Percentiles rank a stretch among this genome's conserved stretches.
phyloP scores from a whole-genome alignment of 2,329 filamentous ascomycete genomes.

The Stagonosporopsis rhizophila region DNA sequence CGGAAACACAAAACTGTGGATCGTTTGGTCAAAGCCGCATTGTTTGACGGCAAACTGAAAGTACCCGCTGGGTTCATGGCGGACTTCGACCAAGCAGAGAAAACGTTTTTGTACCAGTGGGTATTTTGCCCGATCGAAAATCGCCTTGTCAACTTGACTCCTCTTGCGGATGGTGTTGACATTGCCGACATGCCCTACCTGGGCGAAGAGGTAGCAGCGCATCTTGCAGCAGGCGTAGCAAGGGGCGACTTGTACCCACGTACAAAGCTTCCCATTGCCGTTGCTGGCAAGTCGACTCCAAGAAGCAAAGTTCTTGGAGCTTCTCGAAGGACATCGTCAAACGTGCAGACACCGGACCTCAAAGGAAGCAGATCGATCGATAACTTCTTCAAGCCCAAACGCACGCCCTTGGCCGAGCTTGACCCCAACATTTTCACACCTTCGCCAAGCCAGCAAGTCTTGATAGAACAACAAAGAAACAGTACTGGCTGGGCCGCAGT shows the following conservation, averaged over 20 bases:
- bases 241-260: slow-evolving; percentile 86
- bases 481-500: slow-evolving; percentile 63
- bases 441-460: slow-evolving; percentile 68
- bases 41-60: slow-evolving; percentile 85
- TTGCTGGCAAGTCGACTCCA: slow-evolving; percentile 43
- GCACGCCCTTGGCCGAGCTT: slow-evolving; percentile 70
- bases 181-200: slow-evolving; percentile 80
- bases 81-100: slow-evolving; percentile 83
- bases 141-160: slow-evolving; percentile 76
- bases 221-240: slow-evolving; percentile 76
- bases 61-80: slow-evolving; percentile 83
- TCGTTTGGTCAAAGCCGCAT: slow-evolving; percentile 78
- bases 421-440: slow-evolving; percentile 72
- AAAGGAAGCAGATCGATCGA: slow-evolving; percentile 69
- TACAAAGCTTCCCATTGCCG: slow-evolving; percentile 71
- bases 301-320: slow-evolving; percentile 49
- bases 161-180: slow-evolving; percentile 67
- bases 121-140: slow-evolving; percentile 83
- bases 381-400: slow-evolving; percentile 69
- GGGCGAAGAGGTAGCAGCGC: slow-evolving; percentile 72
- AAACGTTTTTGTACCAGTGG: slow-evolving; percentile 92
- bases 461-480: slow-evolving; percentile 61
- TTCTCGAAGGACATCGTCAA: slow-evolving; percentile 32
- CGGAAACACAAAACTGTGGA: slow-evolving; percentile 90
- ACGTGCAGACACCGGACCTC: slow-evolving; percentile 55